Conservation (phyloP, 768 basidiomycete species). For the Coprinopsis strossmayeri region DNA sequence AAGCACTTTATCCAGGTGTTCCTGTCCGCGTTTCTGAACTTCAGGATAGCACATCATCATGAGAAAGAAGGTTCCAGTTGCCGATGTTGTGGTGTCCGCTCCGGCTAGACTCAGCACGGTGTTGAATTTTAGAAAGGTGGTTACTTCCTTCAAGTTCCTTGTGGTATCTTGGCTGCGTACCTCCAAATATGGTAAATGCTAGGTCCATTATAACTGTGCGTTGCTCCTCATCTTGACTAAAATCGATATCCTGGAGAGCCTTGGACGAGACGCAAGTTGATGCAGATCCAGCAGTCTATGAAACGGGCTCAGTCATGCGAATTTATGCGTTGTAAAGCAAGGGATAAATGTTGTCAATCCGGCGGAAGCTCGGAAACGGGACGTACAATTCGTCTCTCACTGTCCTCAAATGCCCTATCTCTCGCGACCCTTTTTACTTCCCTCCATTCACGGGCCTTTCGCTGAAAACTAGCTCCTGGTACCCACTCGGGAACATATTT, state of each 20-base stretch:
- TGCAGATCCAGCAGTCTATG: too few species aligned
- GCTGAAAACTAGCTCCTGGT: conserved; percentile 27
- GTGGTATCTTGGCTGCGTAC: too few species aligned
- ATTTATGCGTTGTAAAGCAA: too few species aligned
- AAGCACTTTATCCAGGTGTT: conserved; percentile 33
- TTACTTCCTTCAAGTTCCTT: conserved; percentile 8
- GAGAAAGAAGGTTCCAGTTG: conserved; percentile 10
- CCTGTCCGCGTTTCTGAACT: conserved; percentile 28
- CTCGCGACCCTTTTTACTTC: not conserved
- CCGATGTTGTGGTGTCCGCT: conserved; percentile 8
- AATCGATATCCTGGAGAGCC: too few species aligned
- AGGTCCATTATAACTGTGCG: too few species aligned
- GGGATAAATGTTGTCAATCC: not conserved
- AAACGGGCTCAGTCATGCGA: too few species aligned
- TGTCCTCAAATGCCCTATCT: not conserved
- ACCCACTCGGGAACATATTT: conserved; percentile 28
- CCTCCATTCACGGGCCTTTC: not conserved
- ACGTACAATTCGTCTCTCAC: conserved; percentile 1
- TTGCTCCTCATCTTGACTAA: too few species aligned
- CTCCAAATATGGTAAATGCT: too few species aligned
- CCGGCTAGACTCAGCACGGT: conserved; percentile 9
- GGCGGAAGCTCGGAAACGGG: too few species aligned
- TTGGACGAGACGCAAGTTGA: too few species aligned
- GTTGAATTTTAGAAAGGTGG: too few species aligned
- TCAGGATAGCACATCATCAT: conserved; percentile 30